Evolutionary conservation across 2,329 filamentous ascomycete genomes (phyloP).

Genomic region (Ophiostoma tasmaniense): DNA sequence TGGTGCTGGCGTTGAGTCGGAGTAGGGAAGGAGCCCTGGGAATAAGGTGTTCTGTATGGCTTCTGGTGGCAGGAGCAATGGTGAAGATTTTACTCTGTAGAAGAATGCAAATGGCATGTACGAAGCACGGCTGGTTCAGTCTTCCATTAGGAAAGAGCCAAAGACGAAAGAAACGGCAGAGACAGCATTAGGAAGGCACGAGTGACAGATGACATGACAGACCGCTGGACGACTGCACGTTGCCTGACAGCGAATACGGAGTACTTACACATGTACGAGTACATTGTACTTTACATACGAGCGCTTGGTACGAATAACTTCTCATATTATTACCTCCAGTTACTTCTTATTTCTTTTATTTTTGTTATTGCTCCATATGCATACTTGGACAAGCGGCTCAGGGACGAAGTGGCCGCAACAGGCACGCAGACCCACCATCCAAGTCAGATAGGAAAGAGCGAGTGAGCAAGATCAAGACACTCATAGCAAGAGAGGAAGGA

Average conservation of each 20-base stretch:
- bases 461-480: not conserved
- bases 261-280: not conserved
- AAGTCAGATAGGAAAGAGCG: not conserved
- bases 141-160: not conserved
- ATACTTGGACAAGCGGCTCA: slow-evolving; percentile 14
- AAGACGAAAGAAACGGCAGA: not conserved
- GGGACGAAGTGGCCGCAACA: not conserved
- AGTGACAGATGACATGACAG: not conserved
- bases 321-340: not conserved
- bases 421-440: slow-evolving; percentile 1
- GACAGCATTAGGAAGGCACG: not conserved
- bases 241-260: not conserved
- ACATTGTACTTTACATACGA: not conserved
- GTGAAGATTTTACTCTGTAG: not conserved
- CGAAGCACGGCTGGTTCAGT: no score
- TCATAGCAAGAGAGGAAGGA: not conserved
- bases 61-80: not conserved
- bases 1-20: slow-evolving; percentile 2
- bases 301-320: not conserved
- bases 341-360: not conserved
- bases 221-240: not conserved
- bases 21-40: not conserved
- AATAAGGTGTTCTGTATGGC: not conserved
- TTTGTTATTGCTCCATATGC: not conserved
- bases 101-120: not conserved